phyloP scores from a whole-genome alignment of 208 protist species.

The Tritrichomonas musculus region DNA sequence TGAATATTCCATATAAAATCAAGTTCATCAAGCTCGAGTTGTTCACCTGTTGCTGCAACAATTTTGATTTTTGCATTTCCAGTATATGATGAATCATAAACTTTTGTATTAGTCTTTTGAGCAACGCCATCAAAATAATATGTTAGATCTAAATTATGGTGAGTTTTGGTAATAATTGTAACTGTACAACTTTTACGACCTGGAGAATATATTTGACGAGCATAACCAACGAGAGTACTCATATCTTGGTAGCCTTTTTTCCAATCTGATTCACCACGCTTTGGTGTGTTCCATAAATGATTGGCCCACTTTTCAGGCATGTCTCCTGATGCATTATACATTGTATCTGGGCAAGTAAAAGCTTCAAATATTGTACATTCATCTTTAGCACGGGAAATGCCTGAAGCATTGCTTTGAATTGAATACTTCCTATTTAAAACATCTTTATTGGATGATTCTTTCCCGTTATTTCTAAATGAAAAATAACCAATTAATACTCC shows the following conservation, averaged over 20 bases:
- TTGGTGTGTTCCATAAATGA: conserved; percentile 42
- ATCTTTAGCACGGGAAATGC: too few relatives aligned
- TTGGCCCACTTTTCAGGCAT: background rate
- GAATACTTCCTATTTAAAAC: too few relatives aligned
- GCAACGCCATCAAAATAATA: conserved; percentile 52
- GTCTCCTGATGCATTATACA: background rate
- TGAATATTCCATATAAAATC: conserved; percentile 52
- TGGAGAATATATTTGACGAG: background rate
- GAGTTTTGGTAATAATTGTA: background rate
- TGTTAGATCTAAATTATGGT: conserved; percentile 5
- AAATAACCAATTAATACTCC: too few relatives aligned
- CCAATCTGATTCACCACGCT: conserved; percentile 35
- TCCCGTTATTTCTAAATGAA: too few relatives aligned
- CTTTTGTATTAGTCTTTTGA: conserved; percentile 22
- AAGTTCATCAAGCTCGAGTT: conserved; percentile 43
- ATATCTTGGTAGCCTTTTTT: conserved; percentile 46
- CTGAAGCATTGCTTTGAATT: too few relatives aligned
- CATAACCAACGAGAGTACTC: conserved; percentile 41
- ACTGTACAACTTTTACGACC: background rate
- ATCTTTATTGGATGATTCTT: too few relatives aligned
- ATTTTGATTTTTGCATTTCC: conserved; percentile 35
- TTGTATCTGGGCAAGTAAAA: too few relatives aligned
- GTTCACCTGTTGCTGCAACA: conserved; percentile 23
- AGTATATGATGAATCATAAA: background rate
- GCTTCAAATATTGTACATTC: too few relatives aligned